Conservation (phyloP, 176 grass and related monocot genomes). For the Carex cristatella region DNA sequence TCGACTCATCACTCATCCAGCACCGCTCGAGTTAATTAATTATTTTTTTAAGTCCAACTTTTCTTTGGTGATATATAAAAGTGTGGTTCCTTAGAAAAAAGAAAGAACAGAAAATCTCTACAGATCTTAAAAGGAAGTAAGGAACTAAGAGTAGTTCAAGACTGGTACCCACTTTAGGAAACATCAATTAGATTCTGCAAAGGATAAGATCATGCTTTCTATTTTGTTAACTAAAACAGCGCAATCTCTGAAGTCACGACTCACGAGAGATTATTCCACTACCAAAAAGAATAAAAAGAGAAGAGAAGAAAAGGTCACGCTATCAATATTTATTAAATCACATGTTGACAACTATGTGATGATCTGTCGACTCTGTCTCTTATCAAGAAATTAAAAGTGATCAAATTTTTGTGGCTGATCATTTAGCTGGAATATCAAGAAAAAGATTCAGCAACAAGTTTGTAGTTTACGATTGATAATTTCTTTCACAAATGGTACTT, state of each 20-base stretch:
- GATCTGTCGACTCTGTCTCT: background rate
- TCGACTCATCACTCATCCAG: too few relatives aligned
- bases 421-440: too few relatives aligned
- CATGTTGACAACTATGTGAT: background rate
- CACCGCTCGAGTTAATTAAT: too few relatives aligned
- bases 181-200: background rate
- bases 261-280: background rate
- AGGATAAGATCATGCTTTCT: background rate
- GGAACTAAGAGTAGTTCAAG: background rate
- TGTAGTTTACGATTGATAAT: too few relatives aligned
- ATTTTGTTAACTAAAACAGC: background rate
- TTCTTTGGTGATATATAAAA: background rate
- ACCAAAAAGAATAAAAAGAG: background rate
- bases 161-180: conserved; percentile 6
- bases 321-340: background rate
- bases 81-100: background rate
- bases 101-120: background rate
- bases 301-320: background rate
- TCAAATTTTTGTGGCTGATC: too few relatives aligned
- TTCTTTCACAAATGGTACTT: too few relatives aligned
- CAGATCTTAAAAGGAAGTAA: conserved; percentile 7
- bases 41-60: background rate
- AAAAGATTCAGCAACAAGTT: too few relatives aligned
- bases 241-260: background rate
- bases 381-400: background rate